phyloP scores from a whole-genome alignment of 2,329 filamentous ascomycete genomes.

The Aspergillus carbonarius region DNA sequence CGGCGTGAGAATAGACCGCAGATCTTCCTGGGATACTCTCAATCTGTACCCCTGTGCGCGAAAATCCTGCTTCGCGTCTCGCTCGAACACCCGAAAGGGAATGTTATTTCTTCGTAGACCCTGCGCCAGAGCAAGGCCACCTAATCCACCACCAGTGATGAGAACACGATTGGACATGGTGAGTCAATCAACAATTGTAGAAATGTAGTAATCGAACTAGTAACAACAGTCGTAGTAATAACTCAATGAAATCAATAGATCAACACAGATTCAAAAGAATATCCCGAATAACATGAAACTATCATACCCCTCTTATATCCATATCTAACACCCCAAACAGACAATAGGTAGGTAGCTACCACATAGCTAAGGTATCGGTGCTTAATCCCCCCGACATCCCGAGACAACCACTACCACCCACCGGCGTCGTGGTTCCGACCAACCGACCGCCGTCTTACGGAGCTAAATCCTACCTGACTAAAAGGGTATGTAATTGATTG shows the following conservation, averaged over 20 bases:
- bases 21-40: neutral
- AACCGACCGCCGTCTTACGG: neutral
- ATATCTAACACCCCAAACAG: too few relatives aligned
- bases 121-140: constrained; percentile 38
- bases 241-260: too few relatives aligned
- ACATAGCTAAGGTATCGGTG: too few relatives aligned
- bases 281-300: too few relatives aligned
- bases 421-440: neutral
- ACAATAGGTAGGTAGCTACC: neutral
- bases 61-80: constrained; percentile 29
- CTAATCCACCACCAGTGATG: constrained; percentile 39
- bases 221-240: neutral
- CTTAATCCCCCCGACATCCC: neutral
- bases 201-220: neutral
- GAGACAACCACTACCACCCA: neutral
- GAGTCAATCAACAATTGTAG: neutral
- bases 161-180: constrained; percentile 22
- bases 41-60: constrained; percentile 43
- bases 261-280: too few relatives aligned
- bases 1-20: neutral
- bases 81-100: constrained; percentile 40
- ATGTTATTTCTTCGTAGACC: constrained; percentile 35
- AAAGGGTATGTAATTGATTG: too few relatives aligned
- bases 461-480: too few relatives aligned
- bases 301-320: too few relatives aligned